phyloP scores from a whole-genome alignment of 2,329 filamentous ascomycete species.

The Fusarium sp. region DNA sequence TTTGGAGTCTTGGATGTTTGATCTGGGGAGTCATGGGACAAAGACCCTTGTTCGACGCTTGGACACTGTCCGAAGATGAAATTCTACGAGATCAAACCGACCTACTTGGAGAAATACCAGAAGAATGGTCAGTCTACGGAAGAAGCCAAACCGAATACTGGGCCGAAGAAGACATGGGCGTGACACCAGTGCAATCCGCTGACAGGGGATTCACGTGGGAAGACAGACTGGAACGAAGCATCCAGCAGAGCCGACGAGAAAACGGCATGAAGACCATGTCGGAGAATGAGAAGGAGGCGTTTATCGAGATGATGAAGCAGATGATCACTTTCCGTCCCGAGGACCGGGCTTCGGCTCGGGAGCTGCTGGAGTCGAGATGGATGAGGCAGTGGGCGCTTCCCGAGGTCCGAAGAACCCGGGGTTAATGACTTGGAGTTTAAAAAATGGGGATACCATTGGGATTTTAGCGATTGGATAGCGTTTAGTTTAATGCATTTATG shows the following conservation, averaged over 20 bases:
- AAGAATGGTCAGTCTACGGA: slow-evolving; percentile 33
- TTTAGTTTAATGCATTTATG: not conserved
- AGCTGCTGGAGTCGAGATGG: slow-evolving; percentile 31
- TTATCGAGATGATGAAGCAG: slow-evolving; percentile 36
- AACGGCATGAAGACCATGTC: slow-evolving; percentile 28
- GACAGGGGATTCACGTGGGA: slow-evolving; percentile 21
- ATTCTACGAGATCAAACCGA: slow-evolving; percentile 34
- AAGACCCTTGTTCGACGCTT: slow-evolving; percentile 37
- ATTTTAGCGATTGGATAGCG: slow-evolving; percentile 6
- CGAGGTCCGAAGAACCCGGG: slow-evolving; percentile 24
- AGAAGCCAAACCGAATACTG: slow-evolving; percentile 26
- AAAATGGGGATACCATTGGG: slow-evolving; percentile 8
- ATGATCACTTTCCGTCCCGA: slow-evolving; percentile 35
- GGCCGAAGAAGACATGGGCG: slow-evolving; percentile 18
- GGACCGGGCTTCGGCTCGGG: slow-evolving; percentile 20
- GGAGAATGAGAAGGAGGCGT: slow-evolving; percentile 30
- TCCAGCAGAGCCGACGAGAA: slow-evolving; percentile 33
- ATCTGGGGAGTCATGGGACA: slow-evolving; percentile 38
- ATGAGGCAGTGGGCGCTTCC: slow-evolving; percentile 37
- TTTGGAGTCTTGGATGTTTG: slow-evolving; percentile 39
- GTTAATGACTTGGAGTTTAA: slow-evolving; percentile 12
- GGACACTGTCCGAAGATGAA: slow-evolving; percentile 31
- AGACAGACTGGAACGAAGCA: slow-evolving; percentile 26
- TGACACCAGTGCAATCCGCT: not conserved
- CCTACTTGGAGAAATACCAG: slow-evolving; percentile 34